Evolutionary conservation across 495 filamentous ascomycete species (phyloP), one percentile per base, ranked within the genome.

Genomic region (Penicillium flavigenum): DNA sequence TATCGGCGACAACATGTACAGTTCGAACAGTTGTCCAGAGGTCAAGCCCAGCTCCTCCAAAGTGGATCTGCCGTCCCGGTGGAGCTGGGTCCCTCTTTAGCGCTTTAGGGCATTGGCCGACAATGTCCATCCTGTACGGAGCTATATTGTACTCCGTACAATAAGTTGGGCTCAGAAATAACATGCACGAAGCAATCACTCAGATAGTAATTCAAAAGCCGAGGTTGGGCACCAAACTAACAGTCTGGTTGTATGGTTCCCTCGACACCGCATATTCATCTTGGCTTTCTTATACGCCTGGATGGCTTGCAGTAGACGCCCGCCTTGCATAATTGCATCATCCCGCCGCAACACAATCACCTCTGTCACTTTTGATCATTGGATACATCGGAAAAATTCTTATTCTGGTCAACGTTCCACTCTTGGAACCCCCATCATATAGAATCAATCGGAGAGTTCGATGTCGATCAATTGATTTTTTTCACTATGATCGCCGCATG

Each of bases 281-380:
- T 39, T 56, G 60, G 60, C 56, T 60, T 50, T 59, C 47, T 38
- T 34, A 48, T 52, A 44, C 42, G 36, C 17, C 51, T 51, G 41
- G 47, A 58, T 54, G 55, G 62, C 62, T 59, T 64, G 62, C 58
- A 62, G 62, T 52, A 63, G 51, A 51, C 22, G 44, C 19, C 48
- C 48, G 44, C 51, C 47, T 58, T 64, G 58, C 62, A 59, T 47
- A 20, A 62, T 64, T 64, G 59, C 59, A 64, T 64, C 58, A 61
- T 64, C 56, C 59, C 54, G 56, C 39, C 53, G 57, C 43, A 47
- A 47, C 26, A 46, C 12, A 24, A 32, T 54, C 49, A 47, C 46
- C 31, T 58, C 39, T 44, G 46, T 50, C 41, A 36, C 22, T 45
- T 50, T 54, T 24, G 8, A 22, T 53, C 43, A 47, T 43, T 34